Conservation (phyloP, 306 rosid species). For the Malus orientalis region DNA sequence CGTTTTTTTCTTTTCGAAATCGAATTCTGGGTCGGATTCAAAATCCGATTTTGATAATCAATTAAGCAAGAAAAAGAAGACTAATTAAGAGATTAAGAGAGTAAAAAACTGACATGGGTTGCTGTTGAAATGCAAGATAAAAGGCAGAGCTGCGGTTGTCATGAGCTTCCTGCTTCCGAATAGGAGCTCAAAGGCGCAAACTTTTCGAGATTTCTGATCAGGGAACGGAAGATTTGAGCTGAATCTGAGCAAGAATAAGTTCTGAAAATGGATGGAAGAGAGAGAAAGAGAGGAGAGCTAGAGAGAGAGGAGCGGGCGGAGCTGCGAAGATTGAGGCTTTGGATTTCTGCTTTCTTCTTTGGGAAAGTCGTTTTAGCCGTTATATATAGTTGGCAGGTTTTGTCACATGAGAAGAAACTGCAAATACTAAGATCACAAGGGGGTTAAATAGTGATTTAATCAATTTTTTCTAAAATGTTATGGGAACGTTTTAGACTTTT, state of each 20-base stretch:
- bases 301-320: no score
- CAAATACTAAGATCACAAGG: background rate
- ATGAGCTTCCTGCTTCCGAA: background rate
- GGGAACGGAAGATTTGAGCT: background rate
- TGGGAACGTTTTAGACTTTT: conserved; percentile 43
- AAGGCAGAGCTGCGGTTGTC: background rate
- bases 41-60: background rate
- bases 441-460: conserved; percentile 1
- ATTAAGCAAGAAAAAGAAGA: background rate
- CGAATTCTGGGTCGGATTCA: background rate
- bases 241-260: background rate
- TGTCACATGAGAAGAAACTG: background rate
- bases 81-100: background rate
- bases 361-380: conserved; percentile 37
- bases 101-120: background rate
- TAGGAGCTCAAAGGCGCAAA: background rate
- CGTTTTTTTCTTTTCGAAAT: background rate
- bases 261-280: background rate
- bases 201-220: background rate
- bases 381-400: conserved; percentile 6
- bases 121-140: background rate
- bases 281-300: no score
- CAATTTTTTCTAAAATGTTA: background rate
- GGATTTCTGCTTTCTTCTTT: conserved; percentile 10
- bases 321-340: background rate